Conservation (phyloP, 139 green algal species). For the Picochlorum sp. region DNA sequence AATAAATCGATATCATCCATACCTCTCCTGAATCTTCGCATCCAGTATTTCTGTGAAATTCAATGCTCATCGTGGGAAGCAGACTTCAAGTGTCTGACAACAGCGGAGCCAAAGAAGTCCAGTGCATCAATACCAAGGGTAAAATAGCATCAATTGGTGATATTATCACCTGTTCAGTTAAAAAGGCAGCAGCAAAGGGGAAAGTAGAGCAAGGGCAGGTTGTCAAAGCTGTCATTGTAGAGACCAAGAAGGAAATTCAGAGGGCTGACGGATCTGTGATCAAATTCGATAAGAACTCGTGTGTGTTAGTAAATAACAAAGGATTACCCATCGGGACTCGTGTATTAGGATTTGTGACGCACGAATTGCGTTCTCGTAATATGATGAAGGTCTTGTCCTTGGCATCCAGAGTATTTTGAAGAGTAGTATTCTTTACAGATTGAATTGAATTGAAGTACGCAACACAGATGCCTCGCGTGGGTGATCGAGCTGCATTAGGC, state of each 20-base stretch:
- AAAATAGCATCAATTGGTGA: constrained; percentile 35
- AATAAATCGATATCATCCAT: too few species aligned
- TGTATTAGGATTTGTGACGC: constrained; percentile 52
- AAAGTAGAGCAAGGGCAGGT: constrained; percentile 38
- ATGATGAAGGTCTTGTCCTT: constrained; percentile 52
- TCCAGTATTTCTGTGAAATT: not conserved
- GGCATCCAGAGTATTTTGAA: constrained; percentile 40
- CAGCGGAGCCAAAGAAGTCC: constrained; percentile 42
- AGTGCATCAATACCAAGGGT: constrained; percentile 44
- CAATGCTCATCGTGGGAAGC: constrained; percentile 31
- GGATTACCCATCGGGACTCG: constrained; percentile 44
- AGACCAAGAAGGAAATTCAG: constrained; percentile 46
- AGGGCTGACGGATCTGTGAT: constrained; percentile 34
- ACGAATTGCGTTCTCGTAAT: constrained; percentile 44
- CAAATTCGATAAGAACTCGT: constrained; percentile 49
- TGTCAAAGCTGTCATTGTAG: constrained; percentile 49
- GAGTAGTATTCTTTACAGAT: not conserved
- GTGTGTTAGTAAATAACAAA: constrained; percentile 48
- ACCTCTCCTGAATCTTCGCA: too few species aligned
- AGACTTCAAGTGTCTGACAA: constrained; percentile 41
- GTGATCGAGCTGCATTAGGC: constrained; percentile 15
- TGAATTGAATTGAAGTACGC: not conserved
- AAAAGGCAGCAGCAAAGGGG: constrained; percentile 32
- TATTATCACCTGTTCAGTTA: constrained; percentile 53
- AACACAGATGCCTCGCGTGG: not conserved